These are phyloP conservation scores for Handroanthus guayacan DNA, from an alignment of 257 asterid genomes.

Conservation along the genomic window DNA sequence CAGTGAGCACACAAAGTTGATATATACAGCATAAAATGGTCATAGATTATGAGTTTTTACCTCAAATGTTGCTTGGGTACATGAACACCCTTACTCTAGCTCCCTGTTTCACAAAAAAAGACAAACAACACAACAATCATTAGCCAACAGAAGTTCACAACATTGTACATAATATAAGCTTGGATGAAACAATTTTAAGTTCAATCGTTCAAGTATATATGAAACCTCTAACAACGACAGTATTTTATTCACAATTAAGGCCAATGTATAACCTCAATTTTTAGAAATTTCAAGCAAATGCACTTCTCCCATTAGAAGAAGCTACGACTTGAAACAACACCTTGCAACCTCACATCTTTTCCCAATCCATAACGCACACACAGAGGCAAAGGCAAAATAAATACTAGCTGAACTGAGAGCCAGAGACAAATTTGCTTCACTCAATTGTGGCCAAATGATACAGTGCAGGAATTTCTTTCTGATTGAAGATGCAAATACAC, in stretches of 20 bases:
- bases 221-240: not conserved
- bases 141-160: not conserved
- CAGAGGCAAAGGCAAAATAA: not conserved
- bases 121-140: not conserved
- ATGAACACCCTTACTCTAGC: constrained; percentile 65
- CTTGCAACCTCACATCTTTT: not conserved
- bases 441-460: not conserved
- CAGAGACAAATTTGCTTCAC: not conserved
- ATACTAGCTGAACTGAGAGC: not conserved
- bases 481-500: not conserved
- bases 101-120: constrained; percentile 49
- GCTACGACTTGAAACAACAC: too few relatives aligned
- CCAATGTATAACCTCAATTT: not conserved
- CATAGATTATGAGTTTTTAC: constrained; percentile 26
- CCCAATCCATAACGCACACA: not conserved
- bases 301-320: too few relatives aligned
- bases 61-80: constrained; percentile 73
- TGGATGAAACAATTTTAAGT: too few relatives aligned
- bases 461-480: not conserved
- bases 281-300: too few relatives aligned
- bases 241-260: not conserved
- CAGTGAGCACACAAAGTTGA: not conserved
- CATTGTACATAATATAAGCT: not conserved
- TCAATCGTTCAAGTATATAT: not conserved
- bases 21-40: not conserved